phyloP scores from a whole-genome alignment of 495 filamentous ascomycete species.

The Neurospora sp. region DNA sequence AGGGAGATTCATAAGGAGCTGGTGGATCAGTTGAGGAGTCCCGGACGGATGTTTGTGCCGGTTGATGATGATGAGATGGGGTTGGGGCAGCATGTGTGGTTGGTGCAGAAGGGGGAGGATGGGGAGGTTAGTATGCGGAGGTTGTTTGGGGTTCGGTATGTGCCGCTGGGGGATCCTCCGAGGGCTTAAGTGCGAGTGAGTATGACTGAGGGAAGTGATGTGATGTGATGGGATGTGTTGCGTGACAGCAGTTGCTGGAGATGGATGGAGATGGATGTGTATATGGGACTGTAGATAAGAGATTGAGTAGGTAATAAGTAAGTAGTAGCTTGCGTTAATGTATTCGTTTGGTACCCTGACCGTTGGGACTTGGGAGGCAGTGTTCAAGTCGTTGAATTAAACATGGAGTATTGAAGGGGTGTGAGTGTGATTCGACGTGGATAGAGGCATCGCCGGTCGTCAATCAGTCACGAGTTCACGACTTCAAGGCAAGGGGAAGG shows the following conservation, averaged over 20 bases:
- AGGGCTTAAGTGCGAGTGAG: constrained; percentile 1
- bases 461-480: no score
- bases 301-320: background rate
- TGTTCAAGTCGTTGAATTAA: background rate
- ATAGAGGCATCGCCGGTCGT: background rate
- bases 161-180: constrained; percentile 85
- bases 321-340: background rate
- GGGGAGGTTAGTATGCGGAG: constrained; percentile 67
- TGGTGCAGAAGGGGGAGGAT: constrained; percentile 76
- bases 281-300: background rate
- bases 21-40: constrained; percentile 66
- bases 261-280: background rate
- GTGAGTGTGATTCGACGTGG: background rate
- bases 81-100: constrained; percentile 69
- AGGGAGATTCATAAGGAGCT: constrained; percentile 59
- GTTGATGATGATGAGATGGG: constrained; percentile 50
- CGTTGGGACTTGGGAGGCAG: background rate
- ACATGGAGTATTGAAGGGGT: background rate
- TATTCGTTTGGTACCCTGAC: background rate
- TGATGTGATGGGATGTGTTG: background rate
- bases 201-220: background rate
- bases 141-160: constrained; percentile 79
- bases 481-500: no score
- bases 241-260: background rate
- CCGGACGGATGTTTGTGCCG: constrained; percentile 80